A percentile compares a stretch with the other conserved stretches of the same genome.
These are phyloP conservation scores for Uromyces viciae-fabae DNA, from an alignment of 1,284 basidiomycete species.

Conservation along the genomic window DNA sequence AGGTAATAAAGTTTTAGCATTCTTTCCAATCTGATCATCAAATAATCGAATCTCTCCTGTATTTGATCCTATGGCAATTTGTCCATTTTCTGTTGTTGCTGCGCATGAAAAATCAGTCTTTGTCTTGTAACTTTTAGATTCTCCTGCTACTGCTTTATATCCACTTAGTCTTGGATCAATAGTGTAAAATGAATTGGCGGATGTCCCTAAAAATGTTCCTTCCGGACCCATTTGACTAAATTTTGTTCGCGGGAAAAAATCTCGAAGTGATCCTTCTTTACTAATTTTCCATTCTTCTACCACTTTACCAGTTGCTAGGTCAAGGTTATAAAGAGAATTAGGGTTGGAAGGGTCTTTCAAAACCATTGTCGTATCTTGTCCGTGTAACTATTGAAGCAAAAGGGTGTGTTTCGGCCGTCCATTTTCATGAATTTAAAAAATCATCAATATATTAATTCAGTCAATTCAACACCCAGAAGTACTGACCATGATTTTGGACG, in stretches of 20 bases:
- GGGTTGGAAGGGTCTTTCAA: slow-evolving; percentile 78
- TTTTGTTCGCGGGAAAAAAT: slow-evolving; percentile 88
- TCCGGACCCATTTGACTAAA: slow-evolving; percentile 65
- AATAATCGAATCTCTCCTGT: slow-evolving; percentile 96
- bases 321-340: slow-evolving; percentile 85
- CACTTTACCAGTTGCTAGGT: slow-evolving; percentile 91
- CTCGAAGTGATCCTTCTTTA: slow-evolving; percentile 66
- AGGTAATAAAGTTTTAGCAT: slow-evolving; percentile 95
- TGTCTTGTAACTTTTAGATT: slow-evolving; percentile 91
- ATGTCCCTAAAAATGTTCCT: slow-evolving; percentile 59
- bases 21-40: slow-evolving; percentile 87
- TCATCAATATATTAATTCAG: too few relatives aligned
- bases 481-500: slow-evolving; percentile 57
- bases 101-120: slow-evolving; percentile 96
- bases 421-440: slow-evolving; percentile 80
- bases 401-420: slow-evolving; percentile 58
- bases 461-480: too few relatives aligned
- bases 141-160: slow-evolving; percentile 85
- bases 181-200: slow-evolving; percentile 91
- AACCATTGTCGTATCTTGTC: slow-evolving; percentile 81
- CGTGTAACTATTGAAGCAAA: background rate
- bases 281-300: slow-evolving; percentile 98
- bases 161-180: slow-evolving; percentile 90
- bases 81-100: slow-evolving; percentile 78
- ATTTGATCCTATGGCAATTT: slow-evolving; percentile 86